Base-by-base conservation (phyloP, 2,329 filamentous ascomycete genomes). In the Domatiomyces catenatus region DNA sequence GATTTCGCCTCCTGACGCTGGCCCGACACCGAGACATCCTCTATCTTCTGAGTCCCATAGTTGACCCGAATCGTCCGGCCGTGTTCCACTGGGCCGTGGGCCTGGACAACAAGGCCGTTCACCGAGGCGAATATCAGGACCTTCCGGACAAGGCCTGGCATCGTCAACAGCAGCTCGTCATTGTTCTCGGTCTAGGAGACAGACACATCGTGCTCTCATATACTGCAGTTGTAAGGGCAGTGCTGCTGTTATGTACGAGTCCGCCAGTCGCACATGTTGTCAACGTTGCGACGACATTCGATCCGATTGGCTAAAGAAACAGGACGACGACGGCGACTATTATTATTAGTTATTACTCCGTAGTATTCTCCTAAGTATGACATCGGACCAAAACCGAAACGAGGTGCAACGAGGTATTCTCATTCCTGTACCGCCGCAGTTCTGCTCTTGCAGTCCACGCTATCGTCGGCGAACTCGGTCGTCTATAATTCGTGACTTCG, bases 51-150 rank as follows among this genome's bases (percentile, higher is more conserved):
- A 42, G 71, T 77, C 58, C 74, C 75, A 63, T 93, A 94, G 59
- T 80, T 80, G 56, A 94, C 76, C 60, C 78, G 80, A 49, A 88
- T 72, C 19, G 80, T 79, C 65, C 58, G 71, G 63, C 61, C 59
- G 46, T 66, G 64, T 48, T 62, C 57, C 46, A 62, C 62, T 55
- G 61, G 80, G 17, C 77, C 73, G 26, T 84, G 70, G 22, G 85
- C 82, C 61, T 92, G 86, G 44, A 95, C 75, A 56, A 94, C 72
- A 48, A 95, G 74, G 51, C 88, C 88, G 62, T 95, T 88, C 49
- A 83, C 78, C 22, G 86, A 81, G 50, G 88, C 86, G 66, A 83
- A 83, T 58, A 94, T 79, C 57, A 88, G 64, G 50, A 94, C 70
- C 68, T 92, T 93, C 64, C 85, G 83, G 52, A 84, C 80, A 54